Base-by-base conservation (phyloP, 2,329 filamentous ascomycete genomes). In the Aureobasidium sp. region DNA sequence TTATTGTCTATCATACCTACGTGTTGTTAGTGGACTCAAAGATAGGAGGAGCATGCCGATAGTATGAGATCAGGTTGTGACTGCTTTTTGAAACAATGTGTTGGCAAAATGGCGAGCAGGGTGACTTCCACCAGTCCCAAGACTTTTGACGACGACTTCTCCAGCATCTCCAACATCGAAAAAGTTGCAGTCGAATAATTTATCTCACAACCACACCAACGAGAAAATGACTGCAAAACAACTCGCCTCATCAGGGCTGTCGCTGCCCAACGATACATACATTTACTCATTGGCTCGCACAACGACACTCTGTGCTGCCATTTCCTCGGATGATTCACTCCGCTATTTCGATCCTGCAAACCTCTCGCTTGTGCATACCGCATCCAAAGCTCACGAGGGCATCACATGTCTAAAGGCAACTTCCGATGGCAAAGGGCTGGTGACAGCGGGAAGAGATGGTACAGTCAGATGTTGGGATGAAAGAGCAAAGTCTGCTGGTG, bases 381-480 rank as follows among this genome's bases (percentile, higher is more conserved):
- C 84, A 52, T 9, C 35, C 1, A 70, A 72, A 39, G 82, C 81
- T 11, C 76, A 79, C 35, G 78, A 81, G 5, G 87, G 87, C 64
- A 76, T 90, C 66, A 86, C 85, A 15, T 84, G 83, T 64, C 75
- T 90, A 33, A 79, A 81, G 58, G 77, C 81, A 0, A 64, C 53
- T 27, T 60, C 47, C 22, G 63, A 62, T 49, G 78, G 78, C 31
- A 49, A 40, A 42, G 70, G 86, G 22, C 77, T 91, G 6, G 84
- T 83, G 63, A 91, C 89, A 0, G 83, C 87, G 0, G 89, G 89
- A 50, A 83, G 88, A 71, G 86, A 91, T 70, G 89, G 89, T 8
- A 77, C 79, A 9, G 81, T 91, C 12, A 81, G 77, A 0, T 74
- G 88, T 52, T 88, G 86, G 85, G 88, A 91, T 74, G 69, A 86